phyloP scores from a whole-genome alignment of 495 filamentous ascomycete species.

The Gamarada debralockiae region DNA sequence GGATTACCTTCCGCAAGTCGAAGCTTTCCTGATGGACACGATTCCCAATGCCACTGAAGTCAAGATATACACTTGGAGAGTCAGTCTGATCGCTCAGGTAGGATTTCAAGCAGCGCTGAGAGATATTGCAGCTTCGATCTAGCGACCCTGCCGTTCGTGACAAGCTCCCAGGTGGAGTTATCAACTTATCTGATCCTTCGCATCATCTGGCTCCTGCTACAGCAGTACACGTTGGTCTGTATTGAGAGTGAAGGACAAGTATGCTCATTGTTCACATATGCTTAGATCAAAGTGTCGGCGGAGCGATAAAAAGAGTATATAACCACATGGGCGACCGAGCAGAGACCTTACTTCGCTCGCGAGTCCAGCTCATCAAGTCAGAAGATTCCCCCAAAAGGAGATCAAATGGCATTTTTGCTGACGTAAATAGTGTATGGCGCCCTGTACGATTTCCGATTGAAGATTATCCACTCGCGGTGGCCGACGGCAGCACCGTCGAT shows the following conservation, averaged over 20 bases:
- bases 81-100: not conserved
- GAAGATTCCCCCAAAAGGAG: not conserved
- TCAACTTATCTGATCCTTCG: no score
- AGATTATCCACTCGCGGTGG: conserved; percentile 32
- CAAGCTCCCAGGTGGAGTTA: no score
- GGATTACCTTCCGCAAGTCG: conserved; percentile 24
- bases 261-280: not conserved
- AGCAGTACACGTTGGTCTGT: conserved; percentile 5
- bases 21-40: conserved; percentile 20
- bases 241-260: not conserved
- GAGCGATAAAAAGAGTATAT: no score
- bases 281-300: no score
- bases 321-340: no score
- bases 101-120: not conserved
- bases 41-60: conserved; percentile 24
- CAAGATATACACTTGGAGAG: conserved; percentile 30
- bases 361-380: no score
- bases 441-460: conserved; percentile 25
- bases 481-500: conserved; percentile 27
- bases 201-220: not conserved
- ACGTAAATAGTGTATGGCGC: conserved; percentile 26
- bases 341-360: no score
- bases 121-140: conserved; percentile 4
- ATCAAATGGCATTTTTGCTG: not conserved
- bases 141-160: no score